Evolutionary conservation across 192 early-diverging fungal genomes (phyloP).

Genomic region (Gaertneriomyces semiglobifer): DNA sequence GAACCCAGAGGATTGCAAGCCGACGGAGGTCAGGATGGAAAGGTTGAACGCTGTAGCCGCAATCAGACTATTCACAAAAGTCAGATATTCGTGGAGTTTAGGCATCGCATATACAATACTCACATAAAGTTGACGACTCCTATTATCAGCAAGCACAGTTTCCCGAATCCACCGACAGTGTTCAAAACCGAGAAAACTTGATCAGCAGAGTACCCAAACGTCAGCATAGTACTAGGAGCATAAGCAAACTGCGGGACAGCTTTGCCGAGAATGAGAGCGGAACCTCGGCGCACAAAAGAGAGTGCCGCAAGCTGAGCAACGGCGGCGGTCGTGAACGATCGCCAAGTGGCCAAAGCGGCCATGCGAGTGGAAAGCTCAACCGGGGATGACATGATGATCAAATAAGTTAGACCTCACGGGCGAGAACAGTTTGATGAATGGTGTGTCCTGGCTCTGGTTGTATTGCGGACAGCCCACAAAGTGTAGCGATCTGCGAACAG

Average conservation of each 20-base stretch:
- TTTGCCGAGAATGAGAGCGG: slow-evolving; percentile 8
- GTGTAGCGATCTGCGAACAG: too few relatives aligned
- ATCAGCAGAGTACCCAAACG: slow-evolving; percentile 15
- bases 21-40: slow-evolving; percentile 15
- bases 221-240: slow-evolving; percentile 6
- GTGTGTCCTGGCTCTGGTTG: too few relatives aligned
- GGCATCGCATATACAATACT: neutral
- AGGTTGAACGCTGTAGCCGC: slow-evolving; percentile 21
- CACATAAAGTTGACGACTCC: slow-evolving; percentile 21
- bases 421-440: too few relatives aligned
- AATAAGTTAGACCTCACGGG: too few relatives aligned
- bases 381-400: too few relatives aligned
- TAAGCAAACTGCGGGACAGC: slow-evolving; percentile 15
- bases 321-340: neutral
- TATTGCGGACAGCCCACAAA: too few relatives aligned
- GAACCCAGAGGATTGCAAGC: slow-evolving; percentile 15
- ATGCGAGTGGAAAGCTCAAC: neutral
- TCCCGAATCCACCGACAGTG: slow-evolving; percentile 10
- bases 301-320: slow-evolving; percentile 13
- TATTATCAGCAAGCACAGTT: neutral
- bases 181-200: slow-evolving; percentile 1
- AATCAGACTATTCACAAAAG: slow-evolving; percentile 7
- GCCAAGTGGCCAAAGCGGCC: slow-evolving; percentile 8
- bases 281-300: slow-evolving; percentile 18
- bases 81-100: neutral